Conservation (phyloP, 129 eudicot genomes). For the Deinandra increscens region DNA sequence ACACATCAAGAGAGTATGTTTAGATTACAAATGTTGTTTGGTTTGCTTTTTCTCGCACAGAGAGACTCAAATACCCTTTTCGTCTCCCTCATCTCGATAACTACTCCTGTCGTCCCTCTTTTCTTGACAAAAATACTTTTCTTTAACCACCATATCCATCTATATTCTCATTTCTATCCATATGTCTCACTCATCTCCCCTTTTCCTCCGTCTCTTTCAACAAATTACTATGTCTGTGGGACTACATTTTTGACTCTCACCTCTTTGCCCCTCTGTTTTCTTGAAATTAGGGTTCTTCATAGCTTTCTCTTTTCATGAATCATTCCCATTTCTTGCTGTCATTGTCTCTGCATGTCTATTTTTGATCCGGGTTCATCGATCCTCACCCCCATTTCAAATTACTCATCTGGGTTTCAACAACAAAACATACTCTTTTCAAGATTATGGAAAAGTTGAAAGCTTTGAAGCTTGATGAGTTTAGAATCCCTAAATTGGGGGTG, state of each 20-base stretch:
- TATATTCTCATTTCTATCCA: conserved; percentile 3
- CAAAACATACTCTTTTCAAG: no score
- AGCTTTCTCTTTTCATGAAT: neutral
- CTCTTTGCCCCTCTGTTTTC: conserved; percentile 24
- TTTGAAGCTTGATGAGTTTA: conserved; percentile 6
- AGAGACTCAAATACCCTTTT: neutral
- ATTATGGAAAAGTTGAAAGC: neutral
- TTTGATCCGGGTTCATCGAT: conserved; percentile 25
- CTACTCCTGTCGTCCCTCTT: conserved; percentile 33
- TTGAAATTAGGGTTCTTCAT: conserved; percentile 29
- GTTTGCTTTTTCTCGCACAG: neutral
- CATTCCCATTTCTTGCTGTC: conserved; percentile 9
- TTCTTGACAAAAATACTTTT: conserved; percentile 23
- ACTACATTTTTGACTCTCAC: conserved; percentile 34
- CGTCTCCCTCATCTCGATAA: conserved; percentile 25
- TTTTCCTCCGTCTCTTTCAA: conserved; percentile 28
- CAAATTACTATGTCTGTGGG: conserved; percentile 16
- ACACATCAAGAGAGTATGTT: no score
- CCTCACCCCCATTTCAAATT: neutral
- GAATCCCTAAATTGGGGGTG: neutral
- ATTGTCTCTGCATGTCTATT: conserved; percentile 41
- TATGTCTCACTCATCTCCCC: conserved; percentile 24
- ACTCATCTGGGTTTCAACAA: conserved; percentile 16
- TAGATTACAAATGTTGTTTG: neutral
- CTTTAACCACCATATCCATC: conserved; percentile 22